Conservation (phyloP, 1,284 basidiomycete species). For the Inonotus obliquus region DNA sequence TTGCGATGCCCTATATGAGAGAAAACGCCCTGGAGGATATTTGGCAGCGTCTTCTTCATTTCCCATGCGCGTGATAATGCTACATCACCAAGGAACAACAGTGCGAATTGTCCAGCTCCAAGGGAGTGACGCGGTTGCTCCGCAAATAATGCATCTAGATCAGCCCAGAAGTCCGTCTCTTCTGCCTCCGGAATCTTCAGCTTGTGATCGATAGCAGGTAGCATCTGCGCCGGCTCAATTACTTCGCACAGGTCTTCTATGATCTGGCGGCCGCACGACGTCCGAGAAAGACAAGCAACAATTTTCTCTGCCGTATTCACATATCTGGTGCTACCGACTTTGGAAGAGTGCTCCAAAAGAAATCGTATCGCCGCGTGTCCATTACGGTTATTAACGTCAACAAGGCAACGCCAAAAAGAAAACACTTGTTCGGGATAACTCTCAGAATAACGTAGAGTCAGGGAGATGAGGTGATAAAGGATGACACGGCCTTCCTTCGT, state of each 20-base stretch:
- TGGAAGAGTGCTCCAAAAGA: conserved; percentile 83
- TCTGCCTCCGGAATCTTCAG: conserved; percentile 62
- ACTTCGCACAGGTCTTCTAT: conserved; percentile 83
- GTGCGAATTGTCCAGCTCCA: conserved; percentile 81
- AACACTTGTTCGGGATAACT: conserved; percentile 80
- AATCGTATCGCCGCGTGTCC: conserved; percentile 81
- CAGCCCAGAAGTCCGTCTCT: conserved; percentile 69
- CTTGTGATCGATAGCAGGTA: conserved; percentile 70
- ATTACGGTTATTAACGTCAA: conserved; percentile 67
- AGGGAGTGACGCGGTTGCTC: conserved; percentile 65
- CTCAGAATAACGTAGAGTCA: conserved; percentile 78
- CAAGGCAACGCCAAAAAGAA: conserved; percentile 76
- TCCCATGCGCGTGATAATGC: conserved; percentile 79
- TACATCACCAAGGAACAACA: conserved; percentile 82
- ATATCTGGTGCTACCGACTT: conserved; percentile 76
- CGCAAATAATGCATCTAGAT: conserved; percentile 69
- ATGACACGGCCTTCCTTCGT: conserved; percentile 60
- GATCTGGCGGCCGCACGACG: conserved; percentile 66
- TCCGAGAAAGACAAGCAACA: conserved; percentile 81
- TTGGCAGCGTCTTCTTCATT: conserved; percentile 63
- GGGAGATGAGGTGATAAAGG: conserved; percentile 80
- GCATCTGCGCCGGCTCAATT: conserved; percentile 82
- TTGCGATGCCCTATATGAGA: conserved; percentile 80
- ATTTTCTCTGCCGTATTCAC: conserved; percentile 79
- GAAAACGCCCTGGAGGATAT: conserved; percentile 78